A percentile compares a stretch with the other conserved stretches of the same genome.
These are phyloP conservation scores for Saprolegnia diclina DNA, from an alignment of 352 stramenopile genomes.

Conservation along the genomic window DNA sequence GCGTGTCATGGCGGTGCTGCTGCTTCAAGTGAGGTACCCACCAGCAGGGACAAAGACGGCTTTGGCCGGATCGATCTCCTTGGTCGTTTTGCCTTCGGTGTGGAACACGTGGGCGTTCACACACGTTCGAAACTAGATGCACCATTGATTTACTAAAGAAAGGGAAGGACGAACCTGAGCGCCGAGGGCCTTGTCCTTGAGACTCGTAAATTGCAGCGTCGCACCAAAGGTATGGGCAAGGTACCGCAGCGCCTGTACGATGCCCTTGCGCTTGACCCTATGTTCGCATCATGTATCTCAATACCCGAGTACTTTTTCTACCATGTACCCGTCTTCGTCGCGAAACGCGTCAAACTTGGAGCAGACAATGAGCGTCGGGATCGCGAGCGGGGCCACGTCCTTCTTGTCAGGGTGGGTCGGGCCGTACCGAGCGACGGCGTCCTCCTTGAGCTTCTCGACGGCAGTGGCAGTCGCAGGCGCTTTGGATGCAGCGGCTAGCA, in stretches of 20 bases:
- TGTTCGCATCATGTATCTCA: background rate
- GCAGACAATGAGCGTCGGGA: conserved; percentile 78
- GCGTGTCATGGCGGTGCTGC: background rate
- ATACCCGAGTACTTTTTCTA: background rate
- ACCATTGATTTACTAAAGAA: conserved; percentile 32
- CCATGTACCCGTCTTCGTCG: conserved; percentile 55
- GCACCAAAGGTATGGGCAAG: conserved; percentile 83
- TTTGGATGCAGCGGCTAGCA: conserved; percentile 59
- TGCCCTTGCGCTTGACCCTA: conserved; percentile 67
- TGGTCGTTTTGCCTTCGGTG: conserved; percentile 35
- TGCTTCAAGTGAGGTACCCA: background rate
- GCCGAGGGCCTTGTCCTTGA: conserved; percentile 79
- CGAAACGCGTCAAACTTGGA: conserved; percentile 89
- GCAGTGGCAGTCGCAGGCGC: conserved; percentile 54
- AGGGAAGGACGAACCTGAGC: conserved; percentile 48
- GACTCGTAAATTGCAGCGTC: conserved; percentile 77
- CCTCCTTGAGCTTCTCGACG: conserved; percentile 44
- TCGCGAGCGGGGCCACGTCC: conserved; percentile 58
- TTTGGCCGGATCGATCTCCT: conserved; percentile 61
- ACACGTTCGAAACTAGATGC: conserved; percentile 44
- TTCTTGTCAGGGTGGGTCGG: conserved; percentile 62
- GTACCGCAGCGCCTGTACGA: conserved; percentile 81
- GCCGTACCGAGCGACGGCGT: conserved; percentile 51
- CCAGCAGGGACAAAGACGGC: conserved; percentile 61
- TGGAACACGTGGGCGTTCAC: conserved; percentile 20